Base-by-base conservation (phyloP, 768 basidiomycete species). In the Suillus tomentosus region DNA sequence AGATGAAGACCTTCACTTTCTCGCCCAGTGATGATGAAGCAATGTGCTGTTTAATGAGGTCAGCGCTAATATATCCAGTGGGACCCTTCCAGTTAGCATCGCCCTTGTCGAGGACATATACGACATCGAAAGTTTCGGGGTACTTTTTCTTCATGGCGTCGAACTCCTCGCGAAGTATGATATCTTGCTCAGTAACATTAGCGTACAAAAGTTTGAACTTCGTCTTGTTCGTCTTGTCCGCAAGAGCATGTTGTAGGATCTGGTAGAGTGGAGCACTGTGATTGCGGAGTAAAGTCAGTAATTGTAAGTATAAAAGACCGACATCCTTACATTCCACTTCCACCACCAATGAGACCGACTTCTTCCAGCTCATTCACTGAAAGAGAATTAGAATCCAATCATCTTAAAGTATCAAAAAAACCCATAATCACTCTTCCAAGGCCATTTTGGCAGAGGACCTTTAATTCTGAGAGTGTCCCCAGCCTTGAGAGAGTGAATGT, bases 201-300 rank as follows among this genome's bases (percentile, higher is more conserved):
- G 92, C 89, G 78, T 92, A 99, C 70, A 99, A 79, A 62, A 99
- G 82, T 55, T 89, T 96, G 82, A 94, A 97, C 71, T 95, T 95
- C 65, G 97, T 98, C 80, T 89, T 94, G 86, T 99, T 97, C 48
- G 77, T 69, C 39, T 85, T 82, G 71, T 93, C 88, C 1, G 87
- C 69, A 64, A 89, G 85, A 10, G 93, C 90, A 73, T 95, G 87
- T 51, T 81, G 81, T 53, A 96, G 72, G 70, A 97, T 79, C 76
- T 94, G 93, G 79, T 91, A 94, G 54, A 95, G 83, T 3, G 93
- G 93, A 10, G 93, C 90, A 66, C 91, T 94, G 70, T 60, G 59
- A 37, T 13, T 9, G 17, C 27, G 2, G 5, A 39, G 17, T 42
- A 40, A 42, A 27, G 40, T 31, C 17, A 42, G 15, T 31, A 17